phyloP scores from a whole-genome alignment of 345 rosid species.

The Limnanthes douglasii region DNA sequence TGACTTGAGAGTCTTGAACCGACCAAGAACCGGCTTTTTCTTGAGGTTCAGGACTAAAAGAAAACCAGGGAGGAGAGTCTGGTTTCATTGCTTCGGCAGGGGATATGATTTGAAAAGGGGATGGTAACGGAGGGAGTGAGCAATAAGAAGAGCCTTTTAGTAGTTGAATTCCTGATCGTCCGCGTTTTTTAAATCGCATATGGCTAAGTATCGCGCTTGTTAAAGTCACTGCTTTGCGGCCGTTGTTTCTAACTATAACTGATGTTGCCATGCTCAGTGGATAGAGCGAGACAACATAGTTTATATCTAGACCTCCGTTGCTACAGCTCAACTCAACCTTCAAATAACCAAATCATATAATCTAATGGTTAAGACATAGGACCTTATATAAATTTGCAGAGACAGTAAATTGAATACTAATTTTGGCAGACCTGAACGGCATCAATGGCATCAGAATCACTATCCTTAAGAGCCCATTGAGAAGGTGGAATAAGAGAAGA shows the following conservation, averaged over 20 bases:
- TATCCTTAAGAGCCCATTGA: constrained; percentile 65
- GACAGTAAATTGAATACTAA: neutral
- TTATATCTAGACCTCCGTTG: constrained; percentile 43
- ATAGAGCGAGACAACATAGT: constrained; percentile 52
- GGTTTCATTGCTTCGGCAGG: constrained; percentile 75
- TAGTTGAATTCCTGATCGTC: constrained; percentile 45
- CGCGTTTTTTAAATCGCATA: constrained; percentile 43
- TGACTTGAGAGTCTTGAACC: constrained; percentile 41
- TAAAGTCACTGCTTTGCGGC: constrained; percentile 39
- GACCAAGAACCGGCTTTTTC: constrained; percentile 61
- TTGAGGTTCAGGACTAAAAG: constrained; percentile 24
- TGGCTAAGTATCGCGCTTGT: constrained; percentile 66
- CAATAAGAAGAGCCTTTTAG: constrained; percentile 52
- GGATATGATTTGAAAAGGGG: constrained; percentile 62
- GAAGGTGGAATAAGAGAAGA: constrained; percentile 24
- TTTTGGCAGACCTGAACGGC: constrained; percentile 54
- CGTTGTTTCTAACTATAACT: constrained; percentile 55
- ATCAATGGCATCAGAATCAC: constrained; percentile 78
- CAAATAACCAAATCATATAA: neutral
- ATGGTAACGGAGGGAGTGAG: constrained; percentile 50
- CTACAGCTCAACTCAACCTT: constrained; percentile 70
- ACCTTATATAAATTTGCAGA: no score
- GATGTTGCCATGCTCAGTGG: constrained; percentile 71
- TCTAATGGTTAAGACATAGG: neutral
- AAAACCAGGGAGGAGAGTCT: constrained; percentile 45